Conservation (phyloP, 371 early-diverging fungal genomes). For the Mucor mucedo region DNA sequence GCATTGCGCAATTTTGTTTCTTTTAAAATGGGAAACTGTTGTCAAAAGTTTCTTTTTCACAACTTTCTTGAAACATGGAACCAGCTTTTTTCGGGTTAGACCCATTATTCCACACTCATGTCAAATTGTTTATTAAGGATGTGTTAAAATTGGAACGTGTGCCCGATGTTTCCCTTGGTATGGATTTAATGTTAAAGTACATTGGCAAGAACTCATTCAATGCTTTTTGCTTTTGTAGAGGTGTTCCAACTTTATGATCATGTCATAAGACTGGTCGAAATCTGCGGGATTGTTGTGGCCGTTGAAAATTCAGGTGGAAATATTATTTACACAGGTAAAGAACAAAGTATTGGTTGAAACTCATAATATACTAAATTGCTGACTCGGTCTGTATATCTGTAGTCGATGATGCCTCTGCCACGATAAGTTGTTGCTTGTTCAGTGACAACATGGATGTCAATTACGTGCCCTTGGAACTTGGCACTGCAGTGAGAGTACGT, state of each 20-base stretch:
- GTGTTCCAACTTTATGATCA: conserved; percentile 7
- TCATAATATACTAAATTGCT: not conserved
- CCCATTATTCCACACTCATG: conserved; percentile 11
- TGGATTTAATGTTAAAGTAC: not conserved
- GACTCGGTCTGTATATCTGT: not conserved
- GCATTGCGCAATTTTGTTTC: too few species aligned
- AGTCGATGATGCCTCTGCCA: conserved; percentile 30
- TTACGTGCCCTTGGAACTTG: conserved; percentile 9
- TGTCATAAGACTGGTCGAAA: conserved; percentile 10
- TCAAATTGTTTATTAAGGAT: conserved; percentile 12
- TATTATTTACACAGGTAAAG: conserved; percentile 14
- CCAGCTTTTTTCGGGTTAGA: conserved; percentile 5
- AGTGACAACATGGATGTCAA: not conserved
- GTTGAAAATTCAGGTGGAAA: conserved; percentile 1
- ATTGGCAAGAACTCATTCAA: not conserved
- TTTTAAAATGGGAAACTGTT: too few species aligned
- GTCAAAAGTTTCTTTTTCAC: too few species aligned
- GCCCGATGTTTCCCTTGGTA: not conserved
- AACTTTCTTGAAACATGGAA: not conserved
- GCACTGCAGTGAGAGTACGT: conserved; percentile 8
- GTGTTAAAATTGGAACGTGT: not conserved
- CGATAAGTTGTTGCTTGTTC: conserved; percentile 21
- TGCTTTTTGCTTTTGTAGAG: not conserved
- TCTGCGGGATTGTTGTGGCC: conserved; percentile 22
- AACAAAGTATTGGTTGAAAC: too few species aligned